A percentile compares a stretch with the other conserved stretches of the same genome.
phyloP scores from a whole-genome alignment of 2,329 filamentous ascomycete genomes.

The Lithohypha guttulata region DNA sequence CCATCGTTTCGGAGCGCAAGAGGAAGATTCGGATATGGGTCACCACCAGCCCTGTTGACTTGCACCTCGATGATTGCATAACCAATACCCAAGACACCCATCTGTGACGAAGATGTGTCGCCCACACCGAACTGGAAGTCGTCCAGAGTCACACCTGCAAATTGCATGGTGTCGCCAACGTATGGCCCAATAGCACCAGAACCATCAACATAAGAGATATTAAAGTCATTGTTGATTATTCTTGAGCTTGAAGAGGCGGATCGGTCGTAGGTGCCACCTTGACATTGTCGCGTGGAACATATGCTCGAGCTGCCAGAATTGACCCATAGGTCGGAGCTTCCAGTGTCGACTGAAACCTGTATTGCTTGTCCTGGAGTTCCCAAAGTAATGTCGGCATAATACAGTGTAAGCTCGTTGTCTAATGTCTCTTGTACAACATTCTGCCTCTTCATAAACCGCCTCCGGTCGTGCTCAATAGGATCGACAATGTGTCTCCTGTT shows the following conservation, averaged over 20 bases:
- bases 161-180: slow-evolving; percentile 54
- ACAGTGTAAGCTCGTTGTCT: slow-evolving; percentile 27
- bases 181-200: slow-evolving; percentile 70
- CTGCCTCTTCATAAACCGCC: slow-evolving; percentile 14
- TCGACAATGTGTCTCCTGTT: slow-evolving; percentile 14
- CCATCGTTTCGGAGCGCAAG: slow-evolving; percentile 51
- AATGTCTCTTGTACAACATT: slow-evolving; percentile 14
- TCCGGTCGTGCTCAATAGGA: slow-evolving; percentile 15
- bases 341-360: slow-evolving; percentile 50
- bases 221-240: slow-evolving; percentile 66
- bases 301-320: slow-evolving; percentile 54
- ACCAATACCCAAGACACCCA: slow-evolving; percentile 79
- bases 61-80: slow-evolving; percentile 71
- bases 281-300: slow-evolving; percentile 48
- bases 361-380: slow-evolving; percentile 48
- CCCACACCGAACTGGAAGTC: slow-evolving; percentile 51
- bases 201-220: slow-evolving; percentile 79
- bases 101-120: slow-evolving; percentile 42
- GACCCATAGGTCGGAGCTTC: slow-evolving; percentile 53
- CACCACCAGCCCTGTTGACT: slow-evolving; percentile 41
- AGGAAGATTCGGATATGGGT: slow-evolving; percentile 59
- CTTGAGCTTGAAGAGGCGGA: slow-evolving; percentile 65
- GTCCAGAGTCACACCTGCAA: slow-evolving; percentile 41
- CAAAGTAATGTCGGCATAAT: slow-evolving; percentile 44
- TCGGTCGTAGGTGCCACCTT: slow-evolving; percentile 54